These are phyloP conservation scores for Suillus decipiens DNA, from an alignment of 768 basidiomycete genomes.

Conservation along the genomic window DNA sequence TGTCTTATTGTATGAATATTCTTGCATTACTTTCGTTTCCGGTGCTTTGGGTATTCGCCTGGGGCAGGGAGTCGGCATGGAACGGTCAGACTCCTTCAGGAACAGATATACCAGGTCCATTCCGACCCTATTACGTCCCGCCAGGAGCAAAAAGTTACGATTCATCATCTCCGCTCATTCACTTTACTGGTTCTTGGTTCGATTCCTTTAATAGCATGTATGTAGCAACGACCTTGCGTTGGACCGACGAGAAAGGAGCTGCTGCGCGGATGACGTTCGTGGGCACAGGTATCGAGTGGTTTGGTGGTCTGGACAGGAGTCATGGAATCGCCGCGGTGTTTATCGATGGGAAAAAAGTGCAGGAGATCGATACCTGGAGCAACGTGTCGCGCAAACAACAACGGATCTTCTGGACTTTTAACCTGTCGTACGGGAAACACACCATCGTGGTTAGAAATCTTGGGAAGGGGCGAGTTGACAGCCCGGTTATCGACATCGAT, in stretches of 20 bases:
- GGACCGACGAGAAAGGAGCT: constrained; percentile 51
- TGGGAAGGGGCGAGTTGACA: constrained; percentile 41
- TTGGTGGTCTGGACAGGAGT: constrained; percentile 55
- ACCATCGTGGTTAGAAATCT: constrained; percentile 64
- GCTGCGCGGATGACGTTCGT: constrained; percentile 58
- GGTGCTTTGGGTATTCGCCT: constrained; percentile 8
- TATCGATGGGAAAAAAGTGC: constrained; percentile 53
- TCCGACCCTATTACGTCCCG: constrained; percentile 75
- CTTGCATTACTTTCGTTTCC: constrained; percentile 13
- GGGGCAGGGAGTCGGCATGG: constrained; percentile 56
- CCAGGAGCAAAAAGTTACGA: constrained; percentile 71
- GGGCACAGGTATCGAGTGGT: constrained; percentile 82
- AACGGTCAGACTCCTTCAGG: constrained; percentile 59
- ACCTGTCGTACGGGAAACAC: constrained; percentile 54
- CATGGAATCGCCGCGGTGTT: constrained; percentile 61
- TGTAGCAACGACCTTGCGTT: constrained; percentile 49
- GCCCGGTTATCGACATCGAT: constrained; percentile 53
- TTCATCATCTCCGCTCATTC: constrained; percentile 66
- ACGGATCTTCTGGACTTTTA: constrained; percentile 62
- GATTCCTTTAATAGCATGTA: constrained; percentile 54
- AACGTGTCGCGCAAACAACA: constrained; percentile 49
- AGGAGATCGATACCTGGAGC: constrained; percentile 49
- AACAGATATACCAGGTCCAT: constrained; percentile 45
- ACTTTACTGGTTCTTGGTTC: constrained; percentile 61
- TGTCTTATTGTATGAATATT: constrained; percentile 4